Evolutionary conservation across 2,329 filamentous ascomycete species (phyloP).

Genomic region (Aspergillus aculeatinus): DNA sequence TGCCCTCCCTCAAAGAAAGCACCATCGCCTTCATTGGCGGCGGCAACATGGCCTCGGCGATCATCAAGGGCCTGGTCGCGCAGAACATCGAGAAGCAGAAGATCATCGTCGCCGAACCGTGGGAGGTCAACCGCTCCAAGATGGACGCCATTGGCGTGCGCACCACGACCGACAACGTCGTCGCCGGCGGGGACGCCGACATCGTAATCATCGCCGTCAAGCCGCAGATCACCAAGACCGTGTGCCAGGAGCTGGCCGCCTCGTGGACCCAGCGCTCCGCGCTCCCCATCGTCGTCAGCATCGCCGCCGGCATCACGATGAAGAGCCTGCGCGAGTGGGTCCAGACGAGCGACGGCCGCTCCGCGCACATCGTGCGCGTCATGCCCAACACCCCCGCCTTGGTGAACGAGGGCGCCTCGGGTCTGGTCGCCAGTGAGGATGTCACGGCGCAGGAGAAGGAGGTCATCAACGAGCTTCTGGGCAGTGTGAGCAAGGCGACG

Average conservation of each 20-base stretch:
- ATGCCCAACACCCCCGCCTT: constrained; percentile 39
- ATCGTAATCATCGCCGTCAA: constrained; percentile 37
- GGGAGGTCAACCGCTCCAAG: constrained; percentile 37
- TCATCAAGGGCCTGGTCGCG: constrained; percentile 32
- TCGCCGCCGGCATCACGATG: constrained; percentile 36
- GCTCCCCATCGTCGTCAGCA: constrained; percentile 34
- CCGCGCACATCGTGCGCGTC: constrained; percentile 33
- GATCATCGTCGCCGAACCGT: constrained; percentile 37
- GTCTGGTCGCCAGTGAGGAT: constrained; percentile 28
- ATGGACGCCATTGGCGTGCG: constrained; percentile 31
- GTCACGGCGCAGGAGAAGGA: constrained; percentile 31
- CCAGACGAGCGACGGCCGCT: constrained; percentile 24
- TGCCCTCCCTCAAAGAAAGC: constrained; percentile 32
- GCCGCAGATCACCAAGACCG: constrained; percentile 33
- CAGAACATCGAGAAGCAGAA: constrained; percentile 31
- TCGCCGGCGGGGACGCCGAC: constrained; percentile 29
- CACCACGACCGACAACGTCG: constrained; percentile 32
- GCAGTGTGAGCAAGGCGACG: constrained; percentile 33
- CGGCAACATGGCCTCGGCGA: constrained; percentile 40
- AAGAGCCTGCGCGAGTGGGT: constrained; percentile 32
- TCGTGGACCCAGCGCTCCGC: constrained; percentile 25
- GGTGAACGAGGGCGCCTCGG: constrained; percentile 34
- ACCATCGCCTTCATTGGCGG: constrained; percentile 38
- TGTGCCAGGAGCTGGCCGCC: constrained; percentile 33
- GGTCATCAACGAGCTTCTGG: constrained; percentile 30